Evolutionary conservation across 2,329 filamentous ascomycete genomes (phyloP), one percentile per base, ranked within the genome.

Genomic region (Ambrosiella xylebori): DNA sequence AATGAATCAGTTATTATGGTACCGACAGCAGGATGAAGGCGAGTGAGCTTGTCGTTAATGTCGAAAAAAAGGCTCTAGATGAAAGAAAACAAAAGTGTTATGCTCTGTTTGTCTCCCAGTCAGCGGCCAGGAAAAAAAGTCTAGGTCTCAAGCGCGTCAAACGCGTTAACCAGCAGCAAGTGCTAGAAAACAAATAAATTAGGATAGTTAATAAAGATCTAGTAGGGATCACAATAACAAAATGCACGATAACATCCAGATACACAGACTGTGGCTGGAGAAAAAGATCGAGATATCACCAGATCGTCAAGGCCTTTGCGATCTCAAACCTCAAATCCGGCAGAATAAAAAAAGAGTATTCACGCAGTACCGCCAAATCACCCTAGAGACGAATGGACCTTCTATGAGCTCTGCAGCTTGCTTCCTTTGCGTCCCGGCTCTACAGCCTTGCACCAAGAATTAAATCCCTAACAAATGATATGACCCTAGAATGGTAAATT

Each of bases 61-160:
- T 17, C n/a, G 4, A 47, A 17, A 47, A 15, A 47, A 47, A 41
- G 2, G n/a, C 44, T 15, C n/a, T 8, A 47, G n/a, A 47, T 19
- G 7, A 15, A 7, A 15, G 17, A 47, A 47, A 27, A 27, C 27
- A 27, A 27, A 27, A 3, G 27, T 27, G 4, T 27, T 27, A 27
- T 27, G 3, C 44, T 17, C 19, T 47, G 44, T n/a, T 47, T 13
- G 4, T 47, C 11, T 47, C 44, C 44, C 39, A 36, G 40, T 13
- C n/a, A 39, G 15, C 45, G 19, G 39, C 35, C 44, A 37, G 50
- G 41, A 50, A 56, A 54, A 57, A 57, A 58, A 47, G 13, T 45
- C 44, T 58, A 58, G 52, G 54, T 61, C 54, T 51, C 54, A 50
- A 55, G 59, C 59, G 59, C 59, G 59, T 61, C 53, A 50, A 54